phyloP scores from a whole-genome alignment of 1,139 yeast species.

The Pneumocystis oryctolagi region DNA sequence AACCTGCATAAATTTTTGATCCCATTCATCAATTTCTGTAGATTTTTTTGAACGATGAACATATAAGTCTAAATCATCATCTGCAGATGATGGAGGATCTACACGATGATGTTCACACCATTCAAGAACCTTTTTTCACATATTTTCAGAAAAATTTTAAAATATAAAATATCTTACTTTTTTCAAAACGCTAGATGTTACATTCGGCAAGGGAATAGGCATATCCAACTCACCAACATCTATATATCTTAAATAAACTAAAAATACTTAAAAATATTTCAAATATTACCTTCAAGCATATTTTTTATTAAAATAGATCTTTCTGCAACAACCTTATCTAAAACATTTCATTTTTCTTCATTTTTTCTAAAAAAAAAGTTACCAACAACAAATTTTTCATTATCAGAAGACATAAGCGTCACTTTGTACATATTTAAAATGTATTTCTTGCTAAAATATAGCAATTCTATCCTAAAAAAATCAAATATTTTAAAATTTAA shows the following conservation, averaged over 20 bases:
- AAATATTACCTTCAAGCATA: conserved; percentile 68
- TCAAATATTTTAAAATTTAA: no score
- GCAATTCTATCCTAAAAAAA: neutral
- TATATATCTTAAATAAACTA: conserved; percentile 18
- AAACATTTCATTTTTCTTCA: conserved; percentile 25
- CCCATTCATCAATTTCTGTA: conserved; percentile 73
- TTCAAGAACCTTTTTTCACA: conserved; percentile 42
- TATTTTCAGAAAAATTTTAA: neutral
- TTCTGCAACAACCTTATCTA: conserved; percentile 76
- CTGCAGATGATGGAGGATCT: conserved; percentile 46
- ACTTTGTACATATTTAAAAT: neutral
- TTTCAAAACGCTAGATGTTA: conserved; percentile 51
- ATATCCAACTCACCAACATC: conserved; percentile 56
- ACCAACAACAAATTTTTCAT: neutral
- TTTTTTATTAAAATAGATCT: conserved; percentile 78
- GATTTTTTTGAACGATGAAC: conserved; percentile 14
- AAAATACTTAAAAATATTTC: neutral
- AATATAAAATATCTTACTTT: conserved; percentile 26
- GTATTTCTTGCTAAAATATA: neutral
- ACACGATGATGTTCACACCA: conserved; percentile 97
- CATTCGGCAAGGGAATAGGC: conserved; percentile 50
- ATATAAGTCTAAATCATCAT: conserved; percentile 27
- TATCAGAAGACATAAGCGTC: conserved; percentile 1
- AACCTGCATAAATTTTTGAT: conserved; percentile 82
- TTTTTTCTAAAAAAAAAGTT: neutral